A percentile compares a stretch with the other conserved stretches of the same genome.
phyloP scores from a whole-genome alignment of 306 rosid genomes.

The Castanopsis chinensis region DNA sequence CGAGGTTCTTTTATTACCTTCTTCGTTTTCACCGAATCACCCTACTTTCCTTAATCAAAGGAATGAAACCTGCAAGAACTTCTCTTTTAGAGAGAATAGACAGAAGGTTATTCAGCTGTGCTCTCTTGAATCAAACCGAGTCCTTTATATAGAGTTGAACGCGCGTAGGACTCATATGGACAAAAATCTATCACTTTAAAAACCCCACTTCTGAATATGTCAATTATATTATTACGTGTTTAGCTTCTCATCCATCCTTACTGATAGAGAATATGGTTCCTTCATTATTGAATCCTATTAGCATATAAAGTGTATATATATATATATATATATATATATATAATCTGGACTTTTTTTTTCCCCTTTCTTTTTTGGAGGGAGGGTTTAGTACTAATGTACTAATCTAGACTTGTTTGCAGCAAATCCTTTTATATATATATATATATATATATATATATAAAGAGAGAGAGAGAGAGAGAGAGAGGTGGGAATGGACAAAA shows the following conservation, averaged over 20 bases:
- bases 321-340: too few species aligned
- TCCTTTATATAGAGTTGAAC: not conserved
- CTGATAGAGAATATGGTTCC: constrained; percentile 40
- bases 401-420: too few species aligned
- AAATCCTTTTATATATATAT: too few species aligned
- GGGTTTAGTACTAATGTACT: too few species aligned
- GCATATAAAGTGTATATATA: too few species aligned
- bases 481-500: too few species aligned
- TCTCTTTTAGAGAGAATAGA: not conserved
- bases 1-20: not conserved
- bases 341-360: too few species aligned
- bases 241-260: constrained; percentile 30
- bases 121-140: not conserved
- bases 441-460: too few species aligned
- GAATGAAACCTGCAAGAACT: not conserved
- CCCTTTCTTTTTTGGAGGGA: too few species aligned
- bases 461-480: too few species aligned
- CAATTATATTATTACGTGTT: constrained; percentile 16
- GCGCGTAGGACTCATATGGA: not conserved
- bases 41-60: not conserved
- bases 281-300: constrained; percentile 5
- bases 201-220: constrained; percentile 5
- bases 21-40: not conserved
- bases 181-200: constrained; percentile 7
- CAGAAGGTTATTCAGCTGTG: not conserved